Conservation (phyloP, 2,329 filamentous ascomycete genomes). For the Plenodomus tracheiphilus region DNA sequence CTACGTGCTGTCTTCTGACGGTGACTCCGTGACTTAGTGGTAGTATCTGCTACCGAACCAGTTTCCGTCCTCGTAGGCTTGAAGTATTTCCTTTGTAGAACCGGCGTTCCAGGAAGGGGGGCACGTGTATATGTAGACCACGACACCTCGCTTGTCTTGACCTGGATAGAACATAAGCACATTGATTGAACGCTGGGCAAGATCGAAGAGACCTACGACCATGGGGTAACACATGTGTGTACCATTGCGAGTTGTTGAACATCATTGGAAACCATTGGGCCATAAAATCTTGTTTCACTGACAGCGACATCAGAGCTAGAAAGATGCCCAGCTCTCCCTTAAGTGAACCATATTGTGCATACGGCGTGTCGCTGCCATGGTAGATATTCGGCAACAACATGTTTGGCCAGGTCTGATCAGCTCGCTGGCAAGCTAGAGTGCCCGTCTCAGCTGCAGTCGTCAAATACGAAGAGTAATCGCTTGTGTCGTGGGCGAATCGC, state of each 20-base stretch:
- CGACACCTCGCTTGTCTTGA: constrained; percentile 24
- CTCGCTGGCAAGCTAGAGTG: constrained; percentile 12
- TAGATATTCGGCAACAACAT: constrained; percentile 28
- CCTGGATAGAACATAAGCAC: constrained; percentile 15
- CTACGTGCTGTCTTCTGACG: no score
- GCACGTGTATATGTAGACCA: constrained; percentile 29
- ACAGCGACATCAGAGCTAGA: constrained; percentile 34
- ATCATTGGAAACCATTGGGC: constrained; percentile 14
- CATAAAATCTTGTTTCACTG: constrained; percentile 16
- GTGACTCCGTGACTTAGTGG: no score
- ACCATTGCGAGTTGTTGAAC: constrained; percentile 29
- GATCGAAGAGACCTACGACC: constrained; percentile 17
- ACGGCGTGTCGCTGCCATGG: constrained; percentile 13
- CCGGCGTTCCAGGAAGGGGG: constrained; percentile 8
- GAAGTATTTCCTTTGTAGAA: constrained; percentile 15
- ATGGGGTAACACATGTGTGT: neutral
- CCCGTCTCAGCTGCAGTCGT: constrained; percentile 16
- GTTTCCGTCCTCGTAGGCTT: constrained; percentile 23
- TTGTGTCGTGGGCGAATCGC: constrained; percentile 15
- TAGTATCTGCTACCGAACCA: constrained; percentile 24
- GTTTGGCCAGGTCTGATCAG: constrained; percentile 19
- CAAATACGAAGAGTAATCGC: constrained; percentile 19
- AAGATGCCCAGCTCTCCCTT: constrained; percentile 40
- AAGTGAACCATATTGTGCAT: constrained; percentile 21
- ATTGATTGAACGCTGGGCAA: neutral